Percentiles rank a stretch among this genome's conserved stretches.
These are phyloP conservation scores for Withania somnifera DNA, from an alignment of 305 asterid genomes.

Conservation along the genomic window DNA sequence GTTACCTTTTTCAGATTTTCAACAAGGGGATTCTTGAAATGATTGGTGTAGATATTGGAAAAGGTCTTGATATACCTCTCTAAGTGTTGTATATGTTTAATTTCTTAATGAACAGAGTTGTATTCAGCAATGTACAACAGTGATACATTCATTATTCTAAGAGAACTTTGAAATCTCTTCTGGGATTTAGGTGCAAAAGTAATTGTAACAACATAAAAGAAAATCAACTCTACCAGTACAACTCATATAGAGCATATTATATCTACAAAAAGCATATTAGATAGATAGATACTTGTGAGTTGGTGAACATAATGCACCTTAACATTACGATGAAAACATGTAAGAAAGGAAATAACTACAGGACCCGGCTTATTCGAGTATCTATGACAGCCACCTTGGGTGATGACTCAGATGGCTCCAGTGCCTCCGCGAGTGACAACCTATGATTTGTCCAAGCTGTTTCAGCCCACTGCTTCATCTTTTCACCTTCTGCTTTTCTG, in stretches of 20 bases:
- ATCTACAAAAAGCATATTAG: background rate
- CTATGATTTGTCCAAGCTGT: slow-evolving; percentile 51
- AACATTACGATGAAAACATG: background rate
- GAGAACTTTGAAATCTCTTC: background rate
- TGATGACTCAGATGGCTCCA: slow-evolving; percentile 43
- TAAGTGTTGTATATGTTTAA: slow-evolving; percentile 13
- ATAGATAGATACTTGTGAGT: background rate
- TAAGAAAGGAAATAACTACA: slow-evolving; percentile 22
- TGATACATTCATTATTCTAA: background rate
- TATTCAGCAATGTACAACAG: background rate
- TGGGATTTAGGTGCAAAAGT: background rate
- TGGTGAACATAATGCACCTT: background rate
- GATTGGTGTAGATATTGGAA: slow-evolving; percentile 77
- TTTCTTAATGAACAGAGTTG: background rate
- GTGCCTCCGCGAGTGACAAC: slow-evolving; percentile 60
- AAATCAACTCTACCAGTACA: background rate
- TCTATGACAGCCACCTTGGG: slow-evolving; percentile 51
- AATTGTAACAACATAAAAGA: background rate
- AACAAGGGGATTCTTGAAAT: slow-evolving; percentile 69
- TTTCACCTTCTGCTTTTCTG: slow-evolving; percentile 78
- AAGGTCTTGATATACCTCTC: slow-evolving; percentile 88
- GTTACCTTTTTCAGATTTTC: slow-evolving; percentile 34
- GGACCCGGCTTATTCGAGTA: slow-evolving; percentile 58
- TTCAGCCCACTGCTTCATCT: slow-evolving; percentile 61
- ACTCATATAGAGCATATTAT: background rate